A percentile compares a stretch with the other conserved stretches of the same genome.
Conservation (phyloP, 73 alveolate genomes). For the Paramecium tetraurelia region DNA sequence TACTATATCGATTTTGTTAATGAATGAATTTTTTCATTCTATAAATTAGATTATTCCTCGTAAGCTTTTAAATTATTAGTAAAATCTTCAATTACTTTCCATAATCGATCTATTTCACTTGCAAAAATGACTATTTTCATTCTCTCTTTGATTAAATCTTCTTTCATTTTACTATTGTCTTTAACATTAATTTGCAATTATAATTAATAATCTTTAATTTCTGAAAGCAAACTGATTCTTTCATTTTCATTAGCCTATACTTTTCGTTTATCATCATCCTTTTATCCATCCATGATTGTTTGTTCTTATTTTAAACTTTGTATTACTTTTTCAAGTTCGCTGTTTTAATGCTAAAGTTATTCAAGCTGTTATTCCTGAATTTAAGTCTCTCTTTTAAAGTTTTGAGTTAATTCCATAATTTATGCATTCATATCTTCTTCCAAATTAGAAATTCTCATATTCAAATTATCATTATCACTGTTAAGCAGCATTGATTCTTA, state of each 20-base stretch:
- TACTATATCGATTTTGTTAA: neutral
- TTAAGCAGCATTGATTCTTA: neutral
- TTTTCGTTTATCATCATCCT: neutral
- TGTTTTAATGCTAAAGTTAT: neutral
- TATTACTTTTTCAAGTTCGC: neutral
- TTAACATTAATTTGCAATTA: neutral
- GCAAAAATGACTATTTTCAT: constrained; percentile 32
- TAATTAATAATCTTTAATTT: neutral
- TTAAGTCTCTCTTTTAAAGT: neutral
- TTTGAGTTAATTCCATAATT: neutral
- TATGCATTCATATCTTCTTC: neutral
- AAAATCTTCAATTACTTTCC: neutral
- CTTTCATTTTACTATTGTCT: neutral
- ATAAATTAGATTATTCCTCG: neutral
- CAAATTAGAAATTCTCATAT: neutral
- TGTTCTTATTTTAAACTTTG: neutral
- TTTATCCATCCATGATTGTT: neutral
- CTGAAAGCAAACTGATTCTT: neutral
- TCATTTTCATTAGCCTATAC: neutral
- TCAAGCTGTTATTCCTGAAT: neutral
- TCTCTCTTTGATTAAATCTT: neutral
- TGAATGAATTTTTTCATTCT: neutral
- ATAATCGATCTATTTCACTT: constrained; percentile 25
- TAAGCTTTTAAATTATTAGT: neutral
- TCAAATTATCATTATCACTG: neutral